Percentiles rank a stretch among this genome's conserved stretches.
Evolutionary conservation across 495 filamentous ascomycete genomes (phyloP).

Genomic region (Penicillium soppii): DNA sequence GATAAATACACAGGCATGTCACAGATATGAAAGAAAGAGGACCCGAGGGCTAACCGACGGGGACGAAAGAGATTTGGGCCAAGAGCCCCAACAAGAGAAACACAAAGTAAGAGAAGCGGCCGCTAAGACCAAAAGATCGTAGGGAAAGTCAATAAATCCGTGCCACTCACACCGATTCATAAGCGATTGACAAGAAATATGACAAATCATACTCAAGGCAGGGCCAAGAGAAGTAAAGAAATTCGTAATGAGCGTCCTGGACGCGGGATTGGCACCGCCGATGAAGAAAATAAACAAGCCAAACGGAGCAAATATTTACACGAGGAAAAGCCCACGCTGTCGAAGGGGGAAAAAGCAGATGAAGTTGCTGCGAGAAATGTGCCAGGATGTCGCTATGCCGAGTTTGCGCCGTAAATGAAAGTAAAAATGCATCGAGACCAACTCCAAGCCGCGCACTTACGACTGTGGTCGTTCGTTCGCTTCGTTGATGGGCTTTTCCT

Average conservation of each 20-base stretch:
- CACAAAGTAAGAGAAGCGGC: conserved; percentile 14
- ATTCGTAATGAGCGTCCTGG: conserved; percentile 42
- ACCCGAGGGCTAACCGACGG: conserved; percentile 26
- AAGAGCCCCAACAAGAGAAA: conserved; percentile 13
- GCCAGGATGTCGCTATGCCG: conserved; percentile 34
- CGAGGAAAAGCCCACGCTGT: conserved; percentile 13
- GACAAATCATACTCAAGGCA: conserved; percentile 38
- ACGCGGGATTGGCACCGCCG: conserved; percentile 14
- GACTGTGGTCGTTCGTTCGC: conserved; percentile 23
- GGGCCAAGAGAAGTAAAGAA: conserved; percentile 34
- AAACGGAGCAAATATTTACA: conserved; percentile 27
- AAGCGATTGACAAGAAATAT: conserved; percentile 39
- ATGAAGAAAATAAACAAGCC: conserved; percentile 23
- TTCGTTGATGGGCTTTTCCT: conserved; percentile 31
- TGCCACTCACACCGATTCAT: conserved; percentile 33
- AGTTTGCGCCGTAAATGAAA: conserved; percentile 30
- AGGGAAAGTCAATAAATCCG: conserved; percentile 32
- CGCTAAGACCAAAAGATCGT: conserved; percentile 25
- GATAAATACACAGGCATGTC: conserved; percentile 15
- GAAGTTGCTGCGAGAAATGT: conserved; percentile 13
- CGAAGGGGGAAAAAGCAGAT: conserved; percentile 22
- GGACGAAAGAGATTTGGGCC: conserved; percentile 21
- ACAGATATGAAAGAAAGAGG: conserved; percentile 15
- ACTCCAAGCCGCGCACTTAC: conserved; percentile 7
- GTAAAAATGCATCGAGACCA: conserved; percentile 23